Base-by-base conservation (phyloP, 371 early-diverging fungal genomes). In the Mucor lusitanicus region DNA sequence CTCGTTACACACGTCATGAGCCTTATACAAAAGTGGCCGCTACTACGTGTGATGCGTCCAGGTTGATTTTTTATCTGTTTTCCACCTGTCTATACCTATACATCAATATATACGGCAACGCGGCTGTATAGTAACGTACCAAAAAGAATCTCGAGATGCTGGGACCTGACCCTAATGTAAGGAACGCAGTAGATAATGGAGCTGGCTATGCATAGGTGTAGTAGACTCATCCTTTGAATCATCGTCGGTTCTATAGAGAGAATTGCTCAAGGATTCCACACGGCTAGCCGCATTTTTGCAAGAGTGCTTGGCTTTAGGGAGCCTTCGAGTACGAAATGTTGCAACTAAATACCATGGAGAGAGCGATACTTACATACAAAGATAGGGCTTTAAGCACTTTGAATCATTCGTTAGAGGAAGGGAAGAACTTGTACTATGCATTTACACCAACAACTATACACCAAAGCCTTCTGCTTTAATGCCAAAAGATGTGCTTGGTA, bases 361-460 rank as follows among this genome's bases (percentile, higher is more conserved):
- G 15, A 11, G 27, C 0, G 9, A 27, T 27, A n/a, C n/a, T n/a
- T n/a, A n/a, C n/a, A n/a, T n/a, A n/a, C n/a, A n/a, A n/a, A 48
- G 19, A 56, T 32, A 92, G 94, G 93, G 94, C 15, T 93, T 93
- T 63, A 73, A 78, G 54, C 81, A 92, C 58, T 91, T 94, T 81
- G 88, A 92, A 32, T 78, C 88, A 6, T 85, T 91, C 42, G 78
- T 91, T 32, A 84, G 91, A 56, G 90, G 93, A 55, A 80, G 90
- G 32, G 94, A 93, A 74, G 94, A 93, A 53, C 73, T 93, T 3
- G 71, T 93, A 1, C 72, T 92, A 27, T 83, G 85, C 12, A 86
- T 91, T 44, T 85, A 76, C 69, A 77, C 53, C 6, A 32, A 50
- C 75, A 32, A 73, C 72, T 68, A 57, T 37, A 55, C 70, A 60